These are phyloP conservation scores for Botryotinia narcissicola DNA, from an alignment of 2,329 filamentous ascomycete species.

Conservation along the genomic window DNA sequence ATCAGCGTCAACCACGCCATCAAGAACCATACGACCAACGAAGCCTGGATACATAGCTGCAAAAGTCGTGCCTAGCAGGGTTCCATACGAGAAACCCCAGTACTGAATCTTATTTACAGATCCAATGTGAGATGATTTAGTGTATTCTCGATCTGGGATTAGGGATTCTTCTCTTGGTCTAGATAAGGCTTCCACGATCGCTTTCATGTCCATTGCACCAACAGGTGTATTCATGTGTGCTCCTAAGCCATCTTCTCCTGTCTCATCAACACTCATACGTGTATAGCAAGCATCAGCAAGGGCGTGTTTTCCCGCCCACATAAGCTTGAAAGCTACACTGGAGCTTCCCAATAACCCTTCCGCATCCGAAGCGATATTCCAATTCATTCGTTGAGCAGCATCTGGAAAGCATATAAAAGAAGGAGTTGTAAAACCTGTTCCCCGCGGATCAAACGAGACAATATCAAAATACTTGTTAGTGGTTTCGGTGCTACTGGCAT, in stretches of 20 bases:
- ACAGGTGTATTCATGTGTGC: background rate
- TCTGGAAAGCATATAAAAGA: background rate
- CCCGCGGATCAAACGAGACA: too few relatives aligned
- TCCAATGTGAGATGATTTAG: background rate
- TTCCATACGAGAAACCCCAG: conserved; percentile 14
- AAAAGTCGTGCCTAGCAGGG: conserved; percentile 43
- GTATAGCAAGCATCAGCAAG: conserved; percentile 5
- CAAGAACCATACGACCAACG: conserved; percentile 43
- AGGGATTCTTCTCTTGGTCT: too few relatives aligned
- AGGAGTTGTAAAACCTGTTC: background rate
- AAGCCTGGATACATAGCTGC: conserved; percentile 45
- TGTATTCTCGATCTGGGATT: background rate
- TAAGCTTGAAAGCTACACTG: background rate
- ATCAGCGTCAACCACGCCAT: conserved; percentile 34
- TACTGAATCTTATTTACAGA: background rate
- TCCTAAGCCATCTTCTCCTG: background rate
- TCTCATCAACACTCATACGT: background rate
- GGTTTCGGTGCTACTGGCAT: too few relatives aligned
- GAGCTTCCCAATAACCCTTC: background rate
- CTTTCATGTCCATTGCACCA: background rate
- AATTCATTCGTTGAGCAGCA: background rate
- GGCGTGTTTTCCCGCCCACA: background rate
- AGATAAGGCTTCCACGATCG: background rate
- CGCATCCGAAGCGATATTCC: background rate
- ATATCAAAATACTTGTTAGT: too few relatives aligned